Percentiles rank a stretch among this genome's conserved stretches.
Conservation (phyloP, 2,329 filamentous ascomycete species). For the Neurospora sp. region DNA sequence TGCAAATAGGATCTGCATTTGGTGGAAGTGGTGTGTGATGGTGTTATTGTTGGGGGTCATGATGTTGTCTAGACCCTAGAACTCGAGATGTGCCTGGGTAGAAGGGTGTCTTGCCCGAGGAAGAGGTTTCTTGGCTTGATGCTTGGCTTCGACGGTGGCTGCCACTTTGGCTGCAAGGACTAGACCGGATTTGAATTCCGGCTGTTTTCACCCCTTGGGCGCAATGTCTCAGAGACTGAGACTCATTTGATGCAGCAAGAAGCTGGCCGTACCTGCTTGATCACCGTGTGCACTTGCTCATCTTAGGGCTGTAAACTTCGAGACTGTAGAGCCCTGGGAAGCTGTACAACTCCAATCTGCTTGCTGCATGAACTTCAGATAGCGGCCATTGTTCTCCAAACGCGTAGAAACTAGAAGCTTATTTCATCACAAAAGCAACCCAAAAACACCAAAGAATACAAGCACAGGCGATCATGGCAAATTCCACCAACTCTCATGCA, state of each 20-base stretch:
- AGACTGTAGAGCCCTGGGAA: too few relatives aligned
- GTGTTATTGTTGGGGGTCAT: background rate
- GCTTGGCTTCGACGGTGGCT: too few relatives aligned
- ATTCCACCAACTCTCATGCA: slow-evolving; percentile 62
- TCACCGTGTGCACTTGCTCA: too few relatives aligned
- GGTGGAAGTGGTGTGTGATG: background rate
- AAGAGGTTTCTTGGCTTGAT: background rate
- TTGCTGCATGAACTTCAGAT: too few relatives aligned
- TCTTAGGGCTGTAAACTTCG: too few relatives aligned
- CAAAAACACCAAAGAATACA: background rate
- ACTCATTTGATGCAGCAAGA: too few relatives aligned
- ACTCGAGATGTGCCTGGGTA: background rate
- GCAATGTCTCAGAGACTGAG: too few relatives aligned
- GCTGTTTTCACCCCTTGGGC: too few relatives aligned
- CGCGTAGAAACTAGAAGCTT: background rate
- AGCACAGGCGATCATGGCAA: slow-evolving; percentile 19
- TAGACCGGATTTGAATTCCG: too few relatives aligned
- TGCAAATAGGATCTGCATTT: background rate
- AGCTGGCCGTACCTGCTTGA: too few relatives aligned
- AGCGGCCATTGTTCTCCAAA: background rate
- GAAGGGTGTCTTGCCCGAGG: background rate
- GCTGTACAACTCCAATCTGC: too few relatives aligned
- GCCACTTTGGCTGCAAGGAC: too few relatives aligned
- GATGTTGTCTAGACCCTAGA: background rate
- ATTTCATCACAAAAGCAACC: background rate